These are phyloP conservation scores for Fusarium xylarioides DNA, from an alignment of 2,329 filamentous ascomycete genomes.

Conservation along the genomic window DNA sequence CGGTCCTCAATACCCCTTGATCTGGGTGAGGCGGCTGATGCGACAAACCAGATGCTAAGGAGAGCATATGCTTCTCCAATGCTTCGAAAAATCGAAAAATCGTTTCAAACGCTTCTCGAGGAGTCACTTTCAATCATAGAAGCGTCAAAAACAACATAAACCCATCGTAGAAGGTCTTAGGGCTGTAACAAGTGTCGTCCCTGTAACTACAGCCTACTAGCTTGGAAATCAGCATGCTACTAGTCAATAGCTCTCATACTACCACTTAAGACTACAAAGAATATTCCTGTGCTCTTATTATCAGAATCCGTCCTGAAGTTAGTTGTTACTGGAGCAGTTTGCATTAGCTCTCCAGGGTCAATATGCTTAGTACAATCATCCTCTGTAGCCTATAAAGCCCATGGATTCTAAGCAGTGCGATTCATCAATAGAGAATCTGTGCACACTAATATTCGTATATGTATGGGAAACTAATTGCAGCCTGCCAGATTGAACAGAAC, in stretches of 20 bases:
- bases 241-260: fast-evolving
- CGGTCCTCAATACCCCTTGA: background rate
- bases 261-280: fast-evolving
- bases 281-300: background rate
- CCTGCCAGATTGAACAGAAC: fast-evolving
- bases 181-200: background rate
- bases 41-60: background rate
- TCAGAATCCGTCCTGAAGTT: fast-evolving
- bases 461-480: too few relatives aligned
- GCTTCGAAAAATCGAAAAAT: background rate
- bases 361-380: background rate
- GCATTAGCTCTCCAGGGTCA: background rate
- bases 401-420: too few relatives aligned
- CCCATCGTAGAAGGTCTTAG: too few relatives aligned
- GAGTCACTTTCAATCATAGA: fast-evolving
- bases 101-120: fast-evolving
- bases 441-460: fast-evolving
- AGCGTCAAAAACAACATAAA: too few relatives aligned
- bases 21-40: background rate
- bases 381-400: too few relatives aligned
- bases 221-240: fast-evolving
- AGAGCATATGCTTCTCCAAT: fast-evolving
- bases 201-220: background rate
- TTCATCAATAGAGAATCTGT: background rate
- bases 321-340: background rate